Evolutionary conservation across 352 stramenopile species (phyloP), one percentile per base, ranked within the genome.

Genomic region (Saprolegnia diclina): DNA sequence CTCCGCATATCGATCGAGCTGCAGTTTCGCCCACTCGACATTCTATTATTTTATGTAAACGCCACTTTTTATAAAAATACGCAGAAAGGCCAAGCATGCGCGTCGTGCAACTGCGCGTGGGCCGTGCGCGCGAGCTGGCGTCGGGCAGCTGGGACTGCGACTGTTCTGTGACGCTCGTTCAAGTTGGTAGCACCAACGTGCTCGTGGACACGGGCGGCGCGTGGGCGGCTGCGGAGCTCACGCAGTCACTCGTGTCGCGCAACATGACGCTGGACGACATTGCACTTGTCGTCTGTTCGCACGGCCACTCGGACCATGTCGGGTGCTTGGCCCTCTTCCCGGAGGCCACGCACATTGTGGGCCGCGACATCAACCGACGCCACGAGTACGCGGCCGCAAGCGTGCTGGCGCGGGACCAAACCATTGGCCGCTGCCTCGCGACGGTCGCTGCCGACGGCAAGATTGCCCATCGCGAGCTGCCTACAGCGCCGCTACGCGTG

Each of bases 291-390:
- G 35, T 69, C 14, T 52, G 45, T 10, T 63, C 63, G 4, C 63
- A 69, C 52, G 63, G 63, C 13, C 63, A 69, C 37, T 69, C 63
- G 5, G 63, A 69, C 35, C 63, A 69, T 38, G 54, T 61, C 21
- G 63, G 63, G 6, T 57, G 63, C 18, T 45, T 69, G 37, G 53
- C 63, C 11, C 42, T 52, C 46, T 69, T 69, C 21, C 63, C 63
- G 9, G 2, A 69, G 24, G 63, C 63, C 9, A 37, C 22, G 35
- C 63, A 69, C n/a, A 42, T 69, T 44, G 16, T 69, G 7, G 63
- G 63, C 29, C 26, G 44, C 13, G 63, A 69, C 37, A 24, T 42
- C 38, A 69, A 69, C 26, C 21, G 46, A 14, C 63, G 63, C 53
- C 40, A 61, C 38, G 35, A 57, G 35, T 69, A 69, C 38, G 24